Percentiles rank a stretch among this genome's conserved stretches.
Conservation (phyloP, 257 asterid genomes). For the Penstemon newberryi region DNA sequence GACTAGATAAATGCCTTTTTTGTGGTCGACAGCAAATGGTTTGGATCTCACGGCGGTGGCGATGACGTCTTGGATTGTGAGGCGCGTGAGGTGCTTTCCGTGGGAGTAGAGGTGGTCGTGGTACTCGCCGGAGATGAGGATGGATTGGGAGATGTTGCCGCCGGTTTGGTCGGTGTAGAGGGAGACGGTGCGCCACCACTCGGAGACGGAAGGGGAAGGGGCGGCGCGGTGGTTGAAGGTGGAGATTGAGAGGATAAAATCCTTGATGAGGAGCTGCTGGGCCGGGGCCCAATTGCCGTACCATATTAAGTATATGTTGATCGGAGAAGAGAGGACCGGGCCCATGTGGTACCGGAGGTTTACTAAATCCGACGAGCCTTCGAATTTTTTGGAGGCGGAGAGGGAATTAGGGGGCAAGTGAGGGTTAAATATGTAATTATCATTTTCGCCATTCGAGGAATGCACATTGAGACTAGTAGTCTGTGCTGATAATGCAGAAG, state of each 20-base stretch:
- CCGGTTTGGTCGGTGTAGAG: slow-evolving; percentile 89
- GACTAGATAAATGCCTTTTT: slow-evolving; percentile 76
- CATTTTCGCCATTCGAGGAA: background rate
- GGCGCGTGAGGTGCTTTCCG: slow-evolving; percentile 65
- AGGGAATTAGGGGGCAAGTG: slow-evolving; percentile 48
- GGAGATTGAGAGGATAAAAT: slow-evolving; percentile 77
- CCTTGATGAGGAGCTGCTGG: slow-evolving; percentile 70
- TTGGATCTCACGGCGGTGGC: slow-evolving; percentile 67
- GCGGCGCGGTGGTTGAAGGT: slow-evolving; percentile 45
- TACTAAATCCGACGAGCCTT: slow-evolving; percentile 79
- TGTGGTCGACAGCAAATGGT: slow-evolving; percentile 82
- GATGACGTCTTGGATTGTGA: slow-evolving; percentile 70
- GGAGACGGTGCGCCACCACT: slow-evolving; percentile 86
- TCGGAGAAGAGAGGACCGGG: slow-evolving; percentile 87
- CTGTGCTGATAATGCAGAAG: background rate
- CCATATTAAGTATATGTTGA: slow-evolving; percentile 85
- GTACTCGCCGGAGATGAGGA: slow-evolving; percentile 76
- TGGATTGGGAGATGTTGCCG: slow-evolving; percentile 65
- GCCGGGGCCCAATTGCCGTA: slow-evolving; percentile 73
- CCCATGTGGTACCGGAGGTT: slow-evolving; percentile 95
- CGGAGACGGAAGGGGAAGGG: slow-evolving; percentile 73
- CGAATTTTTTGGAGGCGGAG: slow-evolving; percentile 62
- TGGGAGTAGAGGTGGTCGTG: slow-evolving; percentile 64
- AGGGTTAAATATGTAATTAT: slow-evolving; percentile 39
- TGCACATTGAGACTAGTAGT: too few species aligned